Percentiles rank a stretch among this genome's conserved stretches.
These are phyloP conservation scores for Tuber borchii DNA, from an alignment of 495 filamentous ascomycete species.

Conservation along the genomic window DNA sequence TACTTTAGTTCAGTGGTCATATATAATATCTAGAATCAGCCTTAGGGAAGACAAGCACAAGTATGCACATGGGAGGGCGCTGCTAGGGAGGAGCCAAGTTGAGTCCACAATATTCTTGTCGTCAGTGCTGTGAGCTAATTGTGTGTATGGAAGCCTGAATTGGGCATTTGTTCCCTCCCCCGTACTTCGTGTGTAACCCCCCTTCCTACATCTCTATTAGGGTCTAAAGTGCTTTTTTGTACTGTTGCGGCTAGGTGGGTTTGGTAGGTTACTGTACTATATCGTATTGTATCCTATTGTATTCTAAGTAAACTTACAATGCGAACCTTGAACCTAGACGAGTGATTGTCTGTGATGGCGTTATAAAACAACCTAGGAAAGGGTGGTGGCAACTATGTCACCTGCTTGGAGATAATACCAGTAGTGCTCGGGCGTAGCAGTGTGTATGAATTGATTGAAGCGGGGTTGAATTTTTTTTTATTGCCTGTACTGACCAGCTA, in stretches of 20 bases:
- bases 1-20: not conserved
- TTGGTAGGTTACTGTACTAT: too few relatives aligned
- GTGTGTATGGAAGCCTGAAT: too few relatives aligned
- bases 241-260: too few relatives aligned
- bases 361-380: not conserved
- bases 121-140: too few relatives aligned
- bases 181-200: too few relatives aligned
- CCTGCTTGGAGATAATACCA: not conserved
- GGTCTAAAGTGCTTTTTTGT: too few relatives aligned
- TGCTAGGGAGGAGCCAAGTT: too few relatives aligned
- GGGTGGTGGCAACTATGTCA: not conserved
- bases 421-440: not conserved
- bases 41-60: not conserved
- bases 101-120: too few relatives aligned
- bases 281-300: too few relatives aligned
- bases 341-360: not conserved
- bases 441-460: not conserved
- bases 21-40: not conserved
- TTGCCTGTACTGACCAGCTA: not conserved
- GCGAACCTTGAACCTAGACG: not conserved
- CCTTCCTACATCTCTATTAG: too few relatives aligned
- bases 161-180: too few relatives aligned
- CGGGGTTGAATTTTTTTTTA: not conserved
- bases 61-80: too few relatives aligned
- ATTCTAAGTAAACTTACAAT: not conserved